Percentiles rank a stretch among this genome's conserved stretches.
phyloP scores from a whole-genome alignment of 2,329 filamentous ascomycete species.

The Huntiella savannae region DNA sequence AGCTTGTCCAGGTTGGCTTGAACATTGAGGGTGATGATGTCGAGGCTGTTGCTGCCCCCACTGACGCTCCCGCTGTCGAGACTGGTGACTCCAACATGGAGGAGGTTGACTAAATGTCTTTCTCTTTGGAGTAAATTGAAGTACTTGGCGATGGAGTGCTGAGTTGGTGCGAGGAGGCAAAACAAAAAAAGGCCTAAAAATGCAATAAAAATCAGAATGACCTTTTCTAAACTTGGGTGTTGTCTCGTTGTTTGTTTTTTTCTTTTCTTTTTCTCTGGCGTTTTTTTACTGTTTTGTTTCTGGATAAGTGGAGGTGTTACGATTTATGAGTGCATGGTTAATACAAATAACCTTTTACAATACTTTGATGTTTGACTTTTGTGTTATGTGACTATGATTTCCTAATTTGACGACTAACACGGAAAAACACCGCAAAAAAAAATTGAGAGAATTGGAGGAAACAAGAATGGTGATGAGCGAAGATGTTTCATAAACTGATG shows the following conservation, averaged over 20 bases:
- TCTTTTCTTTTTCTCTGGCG: not conserved
- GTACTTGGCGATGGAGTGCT: not conserved
- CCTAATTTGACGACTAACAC: no score
- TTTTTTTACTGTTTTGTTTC: not conserved
- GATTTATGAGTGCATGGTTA: no score
- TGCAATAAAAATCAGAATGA: not conserved
- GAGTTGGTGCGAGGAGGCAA: not conserved
- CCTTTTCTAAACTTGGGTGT: not conserved
- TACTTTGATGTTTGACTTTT: no score
- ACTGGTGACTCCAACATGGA: slow-evolving; percentile 93
- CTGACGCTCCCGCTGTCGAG: slow-evolving; percentile 38
- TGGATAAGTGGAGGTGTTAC: no score
- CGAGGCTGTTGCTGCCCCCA: slow-evolving; percentile 36
- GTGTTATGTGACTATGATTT: no score
- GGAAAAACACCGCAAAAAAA: no score
- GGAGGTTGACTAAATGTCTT: slow-evolving; percentile 74
- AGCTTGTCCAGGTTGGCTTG: slow-evolving; percentile 91
- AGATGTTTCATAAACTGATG: no score
- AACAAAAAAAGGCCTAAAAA: slow-evolving; percentile 1
- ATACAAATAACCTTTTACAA: no score
- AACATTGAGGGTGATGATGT: slow-evolving; percentile 90
- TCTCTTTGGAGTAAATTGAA: not conserved
- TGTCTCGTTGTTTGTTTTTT: not conserved
- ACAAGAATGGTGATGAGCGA: no score
- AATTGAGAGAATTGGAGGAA: no score